These are phyloP conservation scores for Pythium phragmitis DNA, from an alignment of 352 stramenopile species.

Conservation along the genomic window DNA sequence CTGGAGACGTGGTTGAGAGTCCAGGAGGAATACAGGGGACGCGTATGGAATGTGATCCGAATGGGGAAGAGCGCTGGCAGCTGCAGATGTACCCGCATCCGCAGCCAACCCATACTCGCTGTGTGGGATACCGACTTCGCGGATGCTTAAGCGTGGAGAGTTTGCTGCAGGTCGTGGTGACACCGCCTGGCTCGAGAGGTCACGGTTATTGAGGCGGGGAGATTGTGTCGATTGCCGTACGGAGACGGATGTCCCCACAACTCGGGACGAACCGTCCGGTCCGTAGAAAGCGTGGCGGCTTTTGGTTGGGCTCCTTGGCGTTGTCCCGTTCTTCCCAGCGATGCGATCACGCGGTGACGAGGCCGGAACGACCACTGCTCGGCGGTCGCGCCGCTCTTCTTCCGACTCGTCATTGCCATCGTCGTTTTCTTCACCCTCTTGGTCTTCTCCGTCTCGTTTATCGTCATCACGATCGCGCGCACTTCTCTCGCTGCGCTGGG, in stretches of 20 bases:
- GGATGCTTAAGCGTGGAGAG: slow-evolving; percentile 5
- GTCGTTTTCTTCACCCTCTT: slow-evolving; percentile 12
- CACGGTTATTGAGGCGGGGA: slow-evolving; percentile 3
- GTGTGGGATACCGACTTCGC: background rate
- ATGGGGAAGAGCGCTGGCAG: slow-evolving; percentile 7
- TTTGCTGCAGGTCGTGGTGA: background rate
- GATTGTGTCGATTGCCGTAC: slow-evolving; percentile 10
- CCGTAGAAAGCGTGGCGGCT: slow-evolving; percentile 42
- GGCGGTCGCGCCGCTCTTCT: slow-evolving; percentile 18
- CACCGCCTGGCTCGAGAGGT: too few relatives aligned
- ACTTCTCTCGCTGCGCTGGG: slow-evolving; percentile 17
- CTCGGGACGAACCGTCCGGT: slow-evolving; percentile 34
- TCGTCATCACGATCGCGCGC: background rate
- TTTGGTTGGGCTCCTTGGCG: slow-evolving; percentile 12
- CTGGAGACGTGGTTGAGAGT: slow-evolving; percentile 25
- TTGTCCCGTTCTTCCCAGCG: background rate
- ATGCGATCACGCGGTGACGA: slow-evolving; percentile 17
- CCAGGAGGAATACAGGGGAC: slow-evolving; percentile 56
- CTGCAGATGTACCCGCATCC: background rate
- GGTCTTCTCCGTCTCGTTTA: slow-evolving; percentile 4
- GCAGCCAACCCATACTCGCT: background rate
- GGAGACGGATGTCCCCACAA: slow-evolving; percentile 7
- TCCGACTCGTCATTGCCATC: slow-evolving; percentile 28
- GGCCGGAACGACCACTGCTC: slow-evolving; percentile 19
- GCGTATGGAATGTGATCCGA: slow-evolving; percentile 52